A percentile compares a stretch with the other conserved stretches of the same genome.
Evolutionary conservation across 805 yeast species (phyloP).

Genomic region (Metschnikowia drakensbergensis): DNA sequence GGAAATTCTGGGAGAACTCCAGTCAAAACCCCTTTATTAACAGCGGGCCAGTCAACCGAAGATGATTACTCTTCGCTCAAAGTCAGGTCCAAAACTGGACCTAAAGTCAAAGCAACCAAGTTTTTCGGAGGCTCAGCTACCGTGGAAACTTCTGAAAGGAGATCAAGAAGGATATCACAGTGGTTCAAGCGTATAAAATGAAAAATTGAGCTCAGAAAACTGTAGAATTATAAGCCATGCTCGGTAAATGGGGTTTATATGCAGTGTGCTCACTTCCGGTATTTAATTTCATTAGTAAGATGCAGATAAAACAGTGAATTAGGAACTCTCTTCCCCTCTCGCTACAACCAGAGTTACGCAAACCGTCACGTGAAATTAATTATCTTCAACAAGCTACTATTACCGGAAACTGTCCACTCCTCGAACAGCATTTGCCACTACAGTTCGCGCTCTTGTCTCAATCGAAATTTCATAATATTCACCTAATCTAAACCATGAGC

Average conservation of each 20-base stretch:
- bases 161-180: not conserved
- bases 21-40: not conserved
- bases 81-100: not conserved
- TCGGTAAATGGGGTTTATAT: not conserved
- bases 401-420: not conserved
- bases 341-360: not conserved
- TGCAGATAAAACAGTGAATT: not conserved
- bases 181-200: slow-evolving; percentile 2
- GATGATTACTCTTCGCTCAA: not conserved
- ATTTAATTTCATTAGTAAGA: not conserved
- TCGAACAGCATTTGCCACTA: not conserved
- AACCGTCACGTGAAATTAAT: not conserved
- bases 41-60: not conserved
- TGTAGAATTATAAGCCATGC: not conserved
- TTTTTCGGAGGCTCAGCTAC: not conserved
- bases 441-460: not conserved
- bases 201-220: not conserved
- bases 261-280: slow-evolving; percentile 1
- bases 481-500: slow-evolving; percentile 5
- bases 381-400: not conserved
- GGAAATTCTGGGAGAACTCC: not conserved
- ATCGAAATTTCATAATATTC: not conserved
- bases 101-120: not conserved
- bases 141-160: not conserved
- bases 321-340: not conserved